Evolutionary conservation across 805 yeast genomes (phyloP).

Genomic region (Cyberlindnera xishuangbannaensis): DNA sequence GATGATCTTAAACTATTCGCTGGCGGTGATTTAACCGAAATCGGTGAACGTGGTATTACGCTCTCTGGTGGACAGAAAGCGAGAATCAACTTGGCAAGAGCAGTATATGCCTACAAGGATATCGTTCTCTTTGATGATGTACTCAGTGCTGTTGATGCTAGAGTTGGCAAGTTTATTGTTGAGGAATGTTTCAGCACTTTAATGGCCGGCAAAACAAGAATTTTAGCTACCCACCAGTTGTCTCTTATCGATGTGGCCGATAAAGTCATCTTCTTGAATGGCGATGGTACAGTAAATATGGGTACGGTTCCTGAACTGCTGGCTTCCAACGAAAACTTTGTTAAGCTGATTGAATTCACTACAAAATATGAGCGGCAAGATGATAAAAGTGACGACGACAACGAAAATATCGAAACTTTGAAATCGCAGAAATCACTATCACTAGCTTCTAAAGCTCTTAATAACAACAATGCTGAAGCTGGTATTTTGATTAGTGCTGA

Average conservation of each 20-base stretch:
- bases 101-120: slow-evolving; percentile 58
- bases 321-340: slow-evolving; percentile 36
- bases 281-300: slow-evolving; percentile 49
- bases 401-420: slow-evolving; percentile 15
- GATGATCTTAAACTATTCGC: slow-evolving; percentile 55
- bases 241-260: slow-evolving; percentile 59
- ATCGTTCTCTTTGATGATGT: slow-evolving; percentile 68
- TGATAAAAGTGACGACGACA: slow-evolving; percentile 26
- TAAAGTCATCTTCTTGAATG: slow-evolving; percentile 54
- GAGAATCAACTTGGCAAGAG: slow-evolving; percentile 62
- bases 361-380: slow-evolving; percentile 25
- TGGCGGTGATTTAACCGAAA: slow-evolving; percentile 64
- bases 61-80: slow-evolving; percentile 80
- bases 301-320: slow-evolving; percentile 53
- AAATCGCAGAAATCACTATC: slow-evolving; percentile 4
- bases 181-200: slow-evolving; percentile 51
- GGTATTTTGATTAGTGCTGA: slow-evolving; percentile 45
- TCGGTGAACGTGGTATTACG: slow-evolving; percentile 74
- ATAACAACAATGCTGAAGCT: slow-evolving; percentile 9
- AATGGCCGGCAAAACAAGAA: slow-evolving; percentile 48
- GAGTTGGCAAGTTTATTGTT: slow-evolving; percentile 67
- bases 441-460: slow-evolving; percentile 14
- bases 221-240: slow-evolving; percentile 75
- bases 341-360: slow-evolving; percentile 40
- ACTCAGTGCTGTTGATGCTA: slow-evolving; percentile 72